These are phyloP conservation scores for Lactifluus volemus DNA, from an alignment of 768 basidiomycete species.

Conservation along the genomic window DNA sequence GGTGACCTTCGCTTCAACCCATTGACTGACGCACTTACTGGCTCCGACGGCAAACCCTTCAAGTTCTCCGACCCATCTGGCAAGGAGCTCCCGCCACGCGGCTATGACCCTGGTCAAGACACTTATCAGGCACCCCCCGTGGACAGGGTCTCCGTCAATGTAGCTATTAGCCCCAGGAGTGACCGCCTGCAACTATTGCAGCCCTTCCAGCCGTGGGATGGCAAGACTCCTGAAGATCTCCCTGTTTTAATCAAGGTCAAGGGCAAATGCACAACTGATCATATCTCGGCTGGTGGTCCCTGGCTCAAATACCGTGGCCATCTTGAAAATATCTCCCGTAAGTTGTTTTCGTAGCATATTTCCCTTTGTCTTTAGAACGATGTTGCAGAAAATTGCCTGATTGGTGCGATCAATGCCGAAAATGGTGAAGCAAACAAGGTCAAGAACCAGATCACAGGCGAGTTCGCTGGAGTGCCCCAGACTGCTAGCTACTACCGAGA, in stretches of 20 bases:
- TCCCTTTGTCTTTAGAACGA: background rate
- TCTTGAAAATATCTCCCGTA: conserved; percentile 94
- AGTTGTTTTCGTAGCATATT: conserved; percentile 23
- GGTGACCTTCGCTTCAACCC: conserved; percentile 97
- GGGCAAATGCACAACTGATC: conserved; percentile 99
- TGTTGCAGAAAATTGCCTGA: conserved; percentile 81
- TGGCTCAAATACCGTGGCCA: conserved; percentile 99
- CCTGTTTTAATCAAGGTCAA: conserved; percentile 96
- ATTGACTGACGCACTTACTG: conserved; percentile 78
- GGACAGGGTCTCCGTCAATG: conserved; percentile 75
- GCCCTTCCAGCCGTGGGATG: conserved; percentile 90
- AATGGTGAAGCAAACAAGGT: conserved; percentile 95
- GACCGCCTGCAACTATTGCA: conserved; percentile 87
- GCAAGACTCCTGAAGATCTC: conserved; percentile 80
- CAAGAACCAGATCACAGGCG: conserved; percentile 83
- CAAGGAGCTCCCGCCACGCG: conserved; percentile 86
- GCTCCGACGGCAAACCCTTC: conserved; percentile 92
- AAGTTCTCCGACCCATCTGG: conserved; percentile 92
- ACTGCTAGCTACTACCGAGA: conserved; percentile 86
- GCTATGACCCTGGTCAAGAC: conserved; percentile 94
- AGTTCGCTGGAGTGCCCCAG: conserved; percentile 78
- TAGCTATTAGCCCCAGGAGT: conserved; percentile 76
- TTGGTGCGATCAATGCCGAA: conserved; percentile 94
- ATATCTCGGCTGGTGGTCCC: conserved; percentile 95
- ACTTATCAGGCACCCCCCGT: conserved; percentile 93